A percentile compares a stretch with the other conserved stretches of the same genome.
Evolutionary conservation across 495 filamentous ascomycete species (phyloP).

Genomic region (Aspergillus steynii): DNA sequence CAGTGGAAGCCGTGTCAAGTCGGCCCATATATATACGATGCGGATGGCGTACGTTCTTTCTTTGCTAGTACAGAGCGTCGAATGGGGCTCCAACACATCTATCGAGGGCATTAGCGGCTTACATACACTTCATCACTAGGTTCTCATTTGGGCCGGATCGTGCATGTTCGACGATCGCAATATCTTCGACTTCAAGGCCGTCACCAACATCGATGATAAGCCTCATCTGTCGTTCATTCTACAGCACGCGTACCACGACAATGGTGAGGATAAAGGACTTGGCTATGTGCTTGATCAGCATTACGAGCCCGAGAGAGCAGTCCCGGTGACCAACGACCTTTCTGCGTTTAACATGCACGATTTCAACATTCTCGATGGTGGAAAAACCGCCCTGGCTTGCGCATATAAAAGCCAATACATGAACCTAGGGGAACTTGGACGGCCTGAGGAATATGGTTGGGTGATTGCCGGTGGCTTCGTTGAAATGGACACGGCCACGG

Average conservation of each 20-base stretch:
- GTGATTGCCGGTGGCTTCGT: conserved; percentile 41
- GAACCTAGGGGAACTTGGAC: conserved; percentile 47
- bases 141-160: conserved; percentile 43
- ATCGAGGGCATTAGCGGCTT: not conserved
- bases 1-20: conserved; percentile 42
- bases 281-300: conserved; percentile 37
- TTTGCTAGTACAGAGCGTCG: not conserved
- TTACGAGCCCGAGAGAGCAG: conserved; percentile 38
- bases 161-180: conserved; percentile 38
- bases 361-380: conserved; percentile 45
- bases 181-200: conserved; percentile 43
- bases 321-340: conserved; percentile 38
- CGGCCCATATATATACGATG: conserved; percentile 47
- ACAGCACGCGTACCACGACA: conserved; percentile 34
- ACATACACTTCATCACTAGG: conserved; percentile 21
- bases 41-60: conserved; percentile 31
- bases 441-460: conserved; percentile 39
- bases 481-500: conserved; percentile 49
- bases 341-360: conserved; percentile 52
- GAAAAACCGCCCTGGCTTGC: conserved; percentile 45
- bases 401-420: conserved; percentile 46
- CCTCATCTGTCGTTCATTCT: conserved; percentile 51
- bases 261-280: conserved; percentile 31
- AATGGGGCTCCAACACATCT: not conserved
- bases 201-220: conserved; percentile 37